Conservation (phyloP, 225 moss, liverwort and hornwort genomes). For the Physcomitrellopsis africana region DNA sequence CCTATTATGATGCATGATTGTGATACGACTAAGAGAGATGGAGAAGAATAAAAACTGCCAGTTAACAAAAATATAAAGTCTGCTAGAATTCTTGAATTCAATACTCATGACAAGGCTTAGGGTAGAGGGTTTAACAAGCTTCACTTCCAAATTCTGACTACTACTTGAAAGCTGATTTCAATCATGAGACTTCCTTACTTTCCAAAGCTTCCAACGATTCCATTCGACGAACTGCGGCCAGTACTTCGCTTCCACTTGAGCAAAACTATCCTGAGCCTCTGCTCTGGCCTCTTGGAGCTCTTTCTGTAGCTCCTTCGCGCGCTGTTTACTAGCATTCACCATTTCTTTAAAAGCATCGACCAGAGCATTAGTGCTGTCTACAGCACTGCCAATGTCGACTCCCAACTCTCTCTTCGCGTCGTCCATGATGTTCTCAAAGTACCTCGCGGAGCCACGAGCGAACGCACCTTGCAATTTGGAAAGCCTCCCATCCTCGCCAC, state of each 20-base stretch:
- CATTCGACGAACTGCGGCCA: conserved; percentile 79
- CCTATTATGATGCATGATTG: too few relatives aligned
- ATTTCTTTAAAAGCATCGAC: conserved; percentile 33
- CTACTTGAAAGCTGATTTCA: background rate
- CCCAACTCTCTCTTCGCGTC: conserved; percentile 48
- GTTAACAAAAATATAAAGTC: too few relatives aligned
- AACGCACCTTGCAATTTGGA: conserved; percentile 44
- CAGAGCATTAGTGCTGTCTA: conserved; percentile 30
- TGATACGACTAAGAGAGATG: too few relatives aligned
- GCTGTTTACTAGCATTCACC: conserved; percentile 36
- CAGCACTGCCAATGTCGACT: conserved; percentile 39
- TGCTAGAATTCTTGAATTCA: background rate
- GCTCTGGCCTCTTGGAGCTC: conserved; percentile 43
- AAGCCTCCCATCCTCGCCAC: background rate
- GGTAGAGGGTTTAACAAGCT: conserved; percentile 2
- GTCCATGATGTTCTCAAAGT: conserved; percentile 47
- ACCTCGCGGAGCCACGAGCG: conserved; percentile 44
- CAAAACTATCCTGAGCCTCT: conserved; percentile 31
- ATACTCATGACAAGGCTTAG: background rate
- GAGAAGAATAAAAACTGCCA: too few relatives aligned
- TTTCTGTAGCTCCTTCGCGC: conserved; percentile 45
- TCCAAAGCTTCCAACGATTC: conserved; percentile 82
- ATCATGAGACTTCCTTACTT: conserved; percentile 41
- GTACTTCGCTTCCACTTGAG: conserved; percentile 33
- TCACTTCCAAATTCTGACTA: background rate